These are phyloP conservation scores for Alternaria sp. DNA, from an alignment of 2,329 filamentous ascomycete genomes.

Conservation along the genomic window DNA sequence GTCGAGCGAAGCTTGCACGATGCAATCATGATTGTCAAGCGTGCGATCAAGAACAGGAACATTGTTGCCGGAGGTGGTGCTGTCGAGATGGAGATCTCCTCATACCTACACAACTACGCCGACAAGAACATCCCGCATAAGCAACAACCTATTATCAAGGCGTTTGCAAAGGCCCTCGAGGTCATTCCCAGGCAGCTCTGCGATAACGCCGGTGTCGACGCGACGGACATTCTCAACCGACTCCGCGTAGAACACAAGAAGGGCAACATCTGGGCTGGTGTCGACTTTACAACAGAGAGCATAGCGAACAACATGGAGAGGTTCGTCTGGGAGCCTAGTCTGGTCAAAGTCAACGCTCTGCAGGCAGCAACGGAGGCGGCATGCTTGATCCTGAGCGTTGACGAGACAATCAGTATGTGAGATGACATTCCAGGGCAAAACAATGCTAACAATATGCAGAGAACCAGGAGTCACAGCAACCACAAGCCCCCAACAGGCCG, in stretches of 20 bases:
- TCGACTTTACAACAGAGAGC: constrained; percentile 93
- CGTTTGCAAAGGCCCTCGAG: constrained; percentile 96
- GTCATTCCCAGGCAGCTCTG: constrained; percentile 96
- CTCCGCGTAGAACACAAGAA: constrained; percentile 96
- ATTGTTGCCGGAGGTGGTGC: constrained; percentile 97
- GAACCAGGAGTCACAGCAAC: constrained; percentile 90
- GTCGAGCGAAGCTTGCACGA: constrained; percentile 98
- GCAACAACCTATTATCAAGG: constrained; percentile 97
- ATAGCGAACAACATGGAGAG: constrained; percentile 92
- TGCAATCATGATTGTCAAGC: constrained; percentile 99
- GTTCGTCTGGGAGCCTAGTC: constrained; percentile 96
- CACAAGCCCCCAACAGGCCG: constrained; percentile 79
- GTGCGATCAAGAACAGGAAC: constrained; percentile 90
- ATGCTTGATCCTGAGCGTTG: constrained; percentile 93
- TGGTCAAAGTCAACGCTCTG: constrained; percentile 97
- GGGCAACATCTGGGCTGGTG: constrained; percentile 91
- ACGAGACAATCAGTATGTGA: constrained; percentile 90
- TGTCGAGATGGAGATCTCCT: constrained; percentile 94
- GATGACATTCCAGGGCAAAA: background rate
- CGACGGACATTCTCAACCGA: constrained; percentile 96
- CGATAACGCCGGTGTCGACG: constrained; percentile 98
- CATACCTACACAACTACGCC: constrained; percentile 90
- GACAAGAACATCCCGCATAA: constrained; percentile 93
- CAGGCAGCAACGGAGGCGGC: constrained; percentile 95
- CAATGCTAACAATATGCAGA: constrained; percentile 53